Base-by-base conservation (phyloP, 2,329 filamentous ascomycete genomes). In the Talaromyces atroroseus region DNA sequence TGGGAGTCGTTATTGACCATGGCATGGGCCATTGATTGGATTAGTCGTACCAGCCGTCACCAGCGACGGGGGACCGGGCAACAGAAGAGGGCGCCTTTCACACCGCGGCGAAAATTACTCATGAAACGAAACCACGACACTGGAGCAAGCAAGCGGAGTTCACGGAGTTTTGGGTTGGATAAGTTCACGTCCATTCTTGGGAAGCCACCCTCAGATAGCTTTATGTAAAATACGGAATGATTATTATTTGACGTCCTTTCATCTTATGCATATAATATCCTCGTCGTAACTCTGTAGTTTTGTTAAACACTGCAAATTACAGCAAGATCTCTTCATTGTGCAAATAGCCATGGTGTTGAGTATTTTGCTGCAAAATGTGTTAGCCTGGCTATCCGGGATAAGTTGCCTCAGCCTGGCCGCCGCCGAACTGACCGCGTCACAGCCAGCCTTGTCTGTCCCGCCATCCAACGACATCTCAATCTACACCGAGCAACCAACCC, bases 1-100 rank as follows among this genome's bases (percentile, higher is more conserved):
- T 77, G 74, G 74, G 73, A 74, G 70, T 74, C 70, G 62, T 69
- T 78, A 56, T 71, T 77, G 64, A 76, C 76, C 54, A 70, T 76
- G 64, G 68, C 68, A 54, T 77, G 73, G 72, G 71, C 71, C 54
- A 75, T 78, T 63, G 68, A 76, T 68, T 69, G 71, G 64, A 69
- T 77, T 59, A 65, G 70, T 59, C 67, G 66, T 62, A 69, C 71
- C 50, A 67, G 67, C 68, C 66, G 64, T 60, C 62, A 61, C 36
- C 66, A 68, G 59, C 64, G 64, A 63, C 52, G 63, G 60, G 58
- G 64, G 63, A 62, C 59, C 61, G 65, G 61, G 56, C 64, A 61
- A 60, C 58, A 60, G 59, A 56, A 65, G 68, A 62, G 66, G 71
- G 70, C 66, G 68, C 63, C 66, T 62, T 62, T 61, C 58, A 65